Conservation (phyloP, 345 rosid genomes). For the Adansonia digitata region DNA sequence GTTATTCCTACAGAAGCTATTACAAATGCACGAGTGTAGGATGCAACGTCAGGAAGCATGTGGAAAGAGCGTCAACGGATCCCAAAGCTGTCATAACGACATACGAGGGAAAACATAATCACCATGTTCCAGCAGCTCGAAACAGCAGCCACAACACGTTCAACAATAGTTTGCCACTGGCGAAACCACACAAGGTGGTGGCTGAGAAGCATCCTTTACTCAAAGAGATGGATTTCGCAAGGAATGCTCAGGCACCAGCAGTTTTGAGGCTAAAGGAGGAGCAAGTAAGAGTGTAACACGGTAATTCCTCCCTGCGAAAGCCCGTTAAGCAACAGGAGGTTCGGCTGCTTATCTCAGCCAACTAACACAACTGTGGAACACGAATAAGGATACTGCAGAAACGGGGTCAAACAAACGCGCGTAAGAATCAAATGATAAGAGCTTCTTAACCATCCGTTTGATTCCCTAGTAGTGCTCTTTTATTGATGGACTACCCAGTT, state of each 20-base stretch:
- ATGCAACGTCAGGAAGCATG: too few relatives aligned
- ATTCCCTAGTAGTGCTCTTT: constrained; percentile 6
- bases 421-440: background rate
- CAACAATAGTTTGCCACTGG: constrained; percentile 14
- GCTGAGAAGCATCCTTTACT: constrained; percentile 33
- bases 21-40: too few relatives aligned
- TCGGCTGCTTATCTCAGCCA: constrained; percentile 6
- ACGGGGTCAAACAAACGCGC: background rate
- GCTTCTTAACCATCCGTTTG: background rate
- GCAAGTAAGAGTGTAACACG: constrained; percentile 42
- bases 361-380: constrained; percentile 9
- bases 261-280: constrained; percentile 71
- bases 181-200: constrained; percentile 25
- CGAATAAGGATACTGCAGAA: constrained; percentile 9
- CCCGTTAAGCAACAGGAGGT: background rate
- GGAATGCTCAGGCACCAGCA: constrained; percentile 48
- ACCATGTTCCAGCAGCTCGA: too few relatives aligned
- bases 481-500: constrained; percentile 6
- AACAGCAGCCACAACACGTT: too few relatives aligned
- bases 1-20: too few relatives aligned
- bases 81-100: too few relatives aligned
- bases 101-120: too few relatives aligned
- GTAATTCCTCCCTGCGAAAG: background rate
- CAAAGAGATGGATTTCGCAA: constrained; percentile 41
- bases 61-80: too few relatives aligned